Conservation (phyloP, 75 land plant genomes). For the Sequoiadendron giganteum region DNA sequence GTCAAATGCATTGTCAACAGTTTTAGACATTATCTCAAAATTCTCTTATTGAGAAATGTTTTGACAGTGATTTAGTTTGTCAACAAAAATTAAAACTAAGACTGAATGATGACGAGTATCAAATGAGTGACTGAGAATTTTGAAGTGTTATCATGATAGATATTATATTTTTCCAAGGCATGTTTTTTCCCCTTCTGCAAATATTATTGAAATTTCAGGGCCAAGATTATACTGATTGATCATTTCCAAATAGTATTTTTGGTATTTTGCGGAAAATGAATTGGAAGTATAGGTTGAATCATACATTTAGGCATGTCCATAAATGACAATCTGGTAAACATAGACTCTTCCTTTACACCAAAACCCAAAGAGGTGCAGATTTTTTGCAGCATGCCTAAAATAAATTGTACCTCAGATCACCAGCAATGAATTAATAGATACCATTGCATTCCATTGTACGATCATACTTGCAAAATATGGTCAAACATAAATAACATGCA, state of each 20-base stretch:
- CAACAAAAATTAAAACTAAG: neutral
- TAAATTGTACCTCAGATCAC: no score
- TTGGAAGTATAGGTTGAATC: neutral
- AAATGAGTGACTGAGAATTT: neutral
- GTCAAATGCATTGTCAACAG: no score
- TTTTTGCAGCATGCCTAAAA: no score
- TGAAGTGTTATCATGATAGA: neutral
- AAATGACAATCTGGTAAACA: no score
- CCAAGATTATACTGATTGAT: neutral
- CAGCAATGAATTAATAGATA: no score
- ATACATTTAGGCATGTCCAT: neutral
- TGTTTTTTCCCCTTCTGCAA: neutral
- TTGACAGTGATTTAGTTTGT: neutral
- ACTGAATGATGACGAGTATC: neutral
- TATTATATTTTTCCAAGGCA: no score
- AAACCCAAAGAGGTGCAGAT: no score
- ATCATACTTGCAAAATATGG: no score
- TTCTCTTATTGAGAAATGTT: neutral
- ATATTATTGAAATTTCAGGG: neutral
- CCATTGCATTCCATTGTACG: no score
- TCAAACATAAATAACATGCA: no score
- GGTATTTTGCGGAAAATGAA: neutral
- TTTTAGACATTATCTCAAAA: no score
- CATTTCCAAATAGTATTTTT: neutral
- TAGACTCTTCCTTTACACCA: no score